Base-by-base conservation (phyloP, 768 basidiomycete genomes). In the Clitopilus passeckerianus region DNA sequence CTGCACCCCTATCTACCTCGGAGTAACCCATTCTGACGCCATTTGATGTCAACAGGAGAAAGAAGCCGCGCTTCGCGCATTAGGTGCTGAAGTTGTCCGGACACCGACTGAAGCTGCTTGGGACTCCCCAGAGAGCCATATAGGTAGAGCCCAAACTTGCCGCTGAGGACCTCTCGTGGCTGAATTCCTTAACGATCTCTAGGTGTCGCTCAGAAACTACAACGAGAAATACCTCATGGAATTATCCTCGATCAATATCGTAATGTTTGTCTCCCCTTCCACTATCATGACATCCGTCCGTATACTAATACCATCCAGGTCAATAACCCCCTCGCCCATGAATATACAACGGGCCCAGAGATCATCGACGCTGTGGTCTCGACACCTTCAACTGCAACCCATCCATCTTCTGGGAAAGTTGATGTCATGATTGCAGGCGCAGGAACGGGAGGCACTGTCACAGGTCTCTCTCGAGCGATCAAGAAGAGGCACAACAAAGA, bases 371-470 rank as follows among this genome's bases (percentile, higher is more conserved):
- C 90, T 9, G 80, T 94, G 14, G 74, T 74, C 4, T 81, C 84
- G 0, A 90, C 86, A 0, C 88, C 84, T 8, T 85, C 86, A 23
- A 86, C 84, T 0, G 64, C 73, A 6, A 69, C 70, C 14, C 78
- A 71, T 54, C 86, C 84, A 0, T 91, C 90, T 0, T 88, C 86
- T 33, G 79, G 81, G 54, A 87, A 89, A 69, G 85, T 98, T 22
- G 89, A 95, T 68, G 87, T 86, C 1, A 75, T 98, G 54, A 72
- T 97, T 20, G 92, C 87, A 7, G 87, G 92, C 2, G 92, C 95
- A 9, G 97, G 97, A 14, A 99, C 97, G 1, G 96, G 97, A 14
- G 96, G 96, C 10, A 98, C 96, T 0, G 75, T 99, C 61, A 92
- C 91, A n/a, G 96, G 96, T 1, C 70, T 91, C 53, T 87, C 91